phyloP scores from a whole-genome alignment of 2,329 filamentous ascomycete species.

The Hypomyces perniciosus region DNA sequence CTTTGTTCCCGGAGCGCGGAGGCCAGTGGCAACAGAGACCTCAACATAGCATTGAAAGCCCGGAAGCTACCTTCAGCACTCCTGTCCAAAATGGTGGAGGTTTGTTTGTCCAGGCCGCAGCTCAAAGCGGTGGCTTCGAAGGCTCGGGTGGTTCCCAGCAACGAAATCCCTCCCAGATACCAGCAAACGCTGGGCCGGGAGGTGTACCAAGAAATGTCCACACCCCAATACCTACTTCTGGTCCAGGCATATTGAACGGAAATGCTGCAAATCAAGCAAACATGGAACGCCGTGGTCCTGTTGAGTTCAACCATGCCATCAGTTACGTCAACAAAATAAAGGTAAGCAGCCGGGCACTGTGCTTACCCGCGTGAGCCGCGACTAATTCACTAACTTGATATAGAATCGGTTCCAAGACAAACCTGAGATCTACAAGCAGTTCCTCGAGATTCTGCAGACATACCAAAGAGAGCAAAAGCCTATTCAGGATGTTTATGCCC shows the following conservation, averaged over 20 bases:
- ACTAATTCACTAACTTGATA: constrained; percentile 12
- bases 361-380: neutral
- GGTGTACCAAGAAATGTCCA: constrained; percentile 48
- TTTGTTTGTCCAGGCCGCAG: constrained; percentile 40
- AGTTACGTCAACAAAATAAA: constrained; percentile 99
- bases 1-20: constrained; percentile 42
- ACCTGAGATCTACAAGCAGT: constrained; percentile 98
- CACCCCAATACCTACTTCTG: constrained; percentile 53
- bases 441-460: constrained; percentile 94
- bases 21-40: constrained; percentile 52
- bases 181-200: constrained; percentile 27
- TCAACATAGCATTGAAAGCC: constrained; percentile 56
- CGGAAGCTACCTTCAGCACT: constrained; percentile 56
- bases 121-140: constrained; percentile 31
- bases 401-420: constrained; percentile 95
- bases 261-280: constrained; percentile 52
- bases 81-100: constrained; percentile 46
- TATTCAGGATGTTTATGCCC: constrained; percentile 95
- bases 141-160: constrained; percentile 23
- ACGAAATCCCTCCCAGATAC: constrained; percentile 25
- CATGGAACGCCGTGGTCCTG: constrained; percentile 83
- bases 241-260: constrained; percentile 56
- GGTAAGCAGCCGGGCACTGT: constrained; percentile 45
- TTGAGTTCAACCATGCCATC: constrained; percentile 98
- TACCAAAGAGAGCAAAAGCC: constrained; percentile 98